These are phyloP conservation scores for Evernia prunastri DNA, from an alignment of 495 filamentous ascomycete species.

Conservation along the genomic window DNA sequence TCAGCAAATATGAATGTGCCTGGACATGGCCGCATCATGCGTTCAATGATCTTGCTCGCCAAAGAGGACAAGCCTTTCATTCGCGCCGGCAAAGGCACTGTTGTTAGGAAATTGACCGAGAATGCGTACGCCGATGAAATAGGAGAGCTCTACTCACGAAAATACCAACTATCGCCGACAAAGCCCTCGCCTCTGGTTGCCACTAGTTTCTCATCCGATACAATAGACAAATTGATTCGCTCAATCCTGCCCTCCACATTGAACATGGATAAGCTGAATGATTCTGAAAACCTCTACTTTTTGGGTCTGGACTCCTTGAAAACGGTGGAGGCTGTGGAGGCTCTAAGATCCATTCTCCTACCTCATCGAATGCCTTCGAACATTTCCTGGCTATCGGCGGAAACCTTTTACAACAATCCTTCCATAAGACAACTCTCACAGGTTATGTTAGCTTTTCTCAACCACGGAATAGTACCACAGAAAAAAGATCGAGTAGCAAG, in stretches of 20 bases:
- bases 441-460: constrained; percentile 15
- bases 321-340: constrained; percentile 8
- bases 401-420: constrained; percentile 19
- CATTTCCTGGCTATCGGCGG: constrained; percentile 7
- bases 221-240: constrained; percentile 3
- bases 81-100: constrained; percentile 48
- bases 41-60: constrained; percentile 11
- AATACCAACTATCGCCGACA: constrained; percentile 27
- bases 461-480: constrained; percentile 9
- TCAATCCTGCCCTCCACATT: not conserved
- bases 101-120: constrained; percentile 40
- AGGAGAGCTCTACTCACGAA: constrained; percentile 26
- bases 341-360: constrained; percentile 10
- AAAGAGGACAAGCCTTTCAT: constrained; percentile 39
- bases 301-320: constrained; percentile 20
- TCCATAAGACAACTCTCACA: constrained; percentile 9
- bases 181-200: not conserved
- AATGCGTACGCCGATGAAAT: constrained; percentile 13
- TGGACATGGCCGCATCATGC: constrained; percentile 24
- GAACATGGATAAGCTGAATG: not conserved
- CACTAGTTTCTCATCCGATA: too few relatives aligned
- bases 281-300: constrained; percentile 16
- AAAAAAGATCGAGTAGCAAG: not conserved
- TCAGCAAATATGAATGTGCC: constrained; percentile 24
- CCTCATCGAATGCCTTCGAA: not conserved